Percentiles rank a stretch among this genome's conserved stretches.
These are phyloP conservation scores for Citrullus mucosospermus DNA, from an alignment of 306 rosid genomes.

Conservation along the genomic window DNA sequence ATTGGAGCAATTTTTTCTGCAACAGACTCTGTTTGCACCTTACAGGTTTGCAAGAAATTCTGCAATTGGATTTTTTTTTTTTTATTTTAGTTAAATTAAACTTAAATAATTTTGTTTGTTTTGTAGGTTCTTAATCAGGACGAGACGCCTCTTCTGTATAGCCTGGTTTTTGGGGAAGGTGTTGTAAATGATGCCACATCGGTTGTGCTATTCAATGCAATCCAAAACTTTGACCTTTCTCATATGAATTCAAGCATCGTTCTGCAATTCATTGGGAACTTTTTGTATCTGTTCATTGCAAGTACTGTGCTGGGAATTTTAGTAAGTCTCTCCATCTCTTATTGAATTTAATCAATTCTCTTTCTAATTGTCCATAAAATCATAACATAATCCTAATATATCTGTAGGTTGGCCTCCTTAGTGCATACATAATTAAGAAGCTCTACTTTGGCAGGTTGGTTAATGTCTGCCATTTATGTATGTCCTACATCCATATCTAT, in stretches of 20 bases:
- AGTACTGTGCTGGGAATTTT: slow-evolving; percentile 7
- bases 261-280: slow-evolving; percentile 36
- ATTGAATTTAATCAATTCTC: background rate
- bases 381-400: background rate
- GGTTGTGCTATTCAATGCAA: slow-evolving; percentile 85
- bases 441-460: slow-evolving; percentile 80
- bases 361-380: background rate
- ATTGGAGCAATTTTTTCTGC: slow-evolving; percentile 39
- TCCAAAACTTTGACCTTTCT: slow-evolving; percentile 82
- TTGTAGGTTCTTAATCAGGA: slow-evolving; percentile 9
- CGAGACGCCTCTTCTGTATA: slow-evolving; percentile 12
- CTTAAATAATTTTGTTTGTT: background rate
- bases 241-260: slow-evolving; percentile 58
- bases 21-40: slow-evolving; percentile 10
- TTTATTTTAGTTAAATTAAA: slow-evolving; percentile 1
- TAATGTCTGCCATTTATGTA: background rate
- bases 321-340: slow-evolving; percentile 19
- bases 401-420: slow-evolving; percentile 74
- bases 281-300: slow-evolving; percentile 1
- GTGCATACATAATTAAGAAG: slow-evolving; percentile 64
- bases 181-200: slow-evolving; percentile 98
- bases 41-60: slow-evolving; percentile 68
- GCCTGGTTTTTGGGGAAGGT: slow-evolving; percentile 84
- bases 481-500: background rate
- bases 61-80: slow-evolving; percentile 21